A percentile compares a stretch with the other conserved stretches of the same genome.
Conservation (phyloP, 495 filamentous ascomycete genomes). For the Daldinia concentrica region DNA sequence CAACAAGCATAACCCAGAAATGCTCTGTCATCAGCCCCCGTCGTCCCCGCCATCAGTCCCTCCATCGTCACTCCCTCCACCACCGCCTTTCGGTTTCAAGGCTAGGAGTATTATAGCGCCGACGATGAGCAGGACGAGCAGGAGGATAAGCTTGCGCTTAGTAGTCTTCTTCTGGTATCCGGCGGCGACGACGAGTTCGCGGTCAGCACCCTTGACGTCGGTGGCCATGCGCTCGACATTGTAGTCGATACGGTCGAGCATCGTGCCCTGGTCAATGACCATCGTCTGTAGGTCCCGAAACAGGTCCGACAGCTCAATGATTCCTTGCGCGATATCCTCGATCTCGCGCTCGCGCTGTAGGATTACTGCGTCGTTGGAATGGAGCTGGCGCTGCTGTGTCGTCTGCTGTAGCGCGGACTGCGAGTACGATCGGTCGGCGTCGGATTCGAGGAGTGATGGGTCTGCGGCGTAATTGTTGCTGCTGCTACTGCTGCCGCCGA, state of each 20-base stretch:
- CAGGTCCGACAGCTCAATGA: slow-evolving; percentile 94
- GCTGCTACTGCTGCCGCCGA: slow-evolving; percentile 57
- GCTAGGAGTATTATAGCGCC: slow-evolving; percentile 87
- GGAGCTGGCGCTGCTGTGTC: slow-evolving; percentile 68
- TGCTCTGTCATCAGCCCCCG: not conserved
- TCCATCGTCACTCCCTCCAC: slow-evolving; percentile 2
- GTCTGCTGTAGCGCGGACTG: slow-evolving; percentile 84
- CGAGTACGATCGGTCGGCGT: slow-evolving; percentile 90
- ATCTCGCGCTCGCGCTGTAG: slow-evolving; percentile 96
- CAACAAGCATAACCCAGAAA: slow-evolving; percentile 1
- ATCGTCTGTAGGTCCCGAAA: slow-evolving; percentile 96
- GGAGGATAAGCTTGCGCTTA: slow-evolving; percentile 89
- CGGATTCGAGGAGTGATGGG: slow-evolving; percentile 86
- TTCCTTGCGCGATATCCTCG: slow-evolving; percentile 95
- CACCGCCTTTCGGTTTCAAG: slow-evolving; percentile 76
- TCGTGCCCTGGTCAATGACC: slow-evolving; percentile 98
- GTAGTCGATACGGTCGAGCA: slow-evolving; percentile 98
- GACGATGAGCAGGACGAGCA: slow-evolving; percentile 82
- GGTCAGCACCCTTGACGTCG: slow-evolving; percentile 90
- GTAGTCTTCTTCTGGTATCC: slow-evolving; percentile 89
- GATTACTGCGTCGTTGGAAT: slow-evolving; percentile 85
- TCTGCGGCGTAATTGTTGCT: slow-evolving; percentile 72
- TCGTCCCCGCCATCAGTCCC: not conserved
- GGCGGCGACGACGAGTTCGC: slow-evolving; percentile 84
- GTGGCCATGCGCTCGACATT: slow-evolving; percentile 93